Evolutionary conservation across 2,329 filamentous ascomycete genomes (phyloP), one percentile per base, ranked within the genome.

Genomic region (Aspergillus tamarii): DNA sequence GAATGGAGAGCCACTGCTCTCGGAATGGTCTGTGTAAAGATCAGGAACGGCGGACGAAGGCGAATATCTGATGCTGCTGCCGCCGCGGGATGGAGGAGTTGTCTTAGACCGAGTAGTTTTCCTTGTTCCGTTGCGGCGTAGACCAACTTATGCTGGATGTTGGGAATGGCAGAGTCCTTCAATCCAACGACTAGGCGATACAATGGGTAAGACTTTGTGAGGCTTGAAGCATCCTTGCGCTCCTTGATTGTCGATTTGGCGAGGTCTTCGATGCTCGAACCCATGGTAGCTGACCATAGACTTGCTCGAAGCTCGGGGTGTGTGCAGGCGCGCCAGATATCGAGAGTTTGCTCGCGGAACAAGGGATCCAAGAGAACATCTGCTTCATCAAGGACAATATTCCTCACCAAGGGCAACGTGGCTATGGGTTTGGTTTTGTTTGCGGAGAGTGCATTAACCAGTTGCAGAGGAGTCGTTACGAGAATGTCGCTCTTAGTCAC

Each of bases 221-320:
- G 59, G 26, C 65, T 62, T 9, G 71, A 65, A 6, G 65, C 61
- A 23, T 73, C 32, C 48, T 76, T 84, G 41, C 89, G 84, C 10
- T 83, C 79, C 45, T 84, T 80, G 57, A 95, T 85, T 16, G 89
- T 90, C n/a, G 87, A 86, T 8, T 86, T 86, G 54, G 92, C 87
- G 9, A 97, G 83, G 23, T 89, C 84, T 80, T 99, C 95, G 48
- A 98, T 91, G 70, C 90, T 95, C 19, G 94, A 97, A 4, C 92
- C 93, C 89, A 99, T 97, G 0, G 95, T 99, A 16, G 95, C 95
- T 16, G 95, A 98, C 93, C 94, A 99, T 64, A 96, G 89, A 11
- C 91, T 92, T 4, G 93, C 84, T 28, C 89, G 87, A 10, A 98
- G 82, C n/a, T 84, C 79, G 3, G 87, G 83, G 69, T 89, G 89